Conservation (phyloP, 768 basidiomycete species). For the Brasilioporus rufonigricans region DNA sequence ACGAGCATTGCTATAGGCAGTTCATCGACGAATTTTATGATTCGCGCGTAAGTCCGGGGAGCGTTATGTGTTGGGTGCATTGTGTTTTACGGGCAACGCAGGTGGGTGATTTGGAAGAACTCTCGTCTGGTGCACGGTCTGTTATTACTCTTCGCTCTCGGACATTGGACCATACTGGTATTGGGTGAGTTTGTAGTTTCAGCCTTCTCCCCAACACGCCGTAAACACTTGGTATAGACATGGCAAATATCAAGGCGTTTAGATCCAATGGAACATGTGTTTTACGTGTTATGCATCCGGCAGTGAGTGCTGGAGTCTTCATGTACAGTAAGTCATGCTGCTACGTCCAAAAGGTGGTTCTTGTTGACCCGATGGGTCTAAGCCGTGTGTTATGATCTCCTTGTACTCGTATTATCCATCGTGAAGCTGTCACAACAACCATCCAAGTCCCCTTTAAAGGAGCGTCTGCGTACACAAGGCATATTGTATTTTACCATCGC, state of each 20-base stretch:
- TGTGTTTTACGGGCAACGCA: no score
- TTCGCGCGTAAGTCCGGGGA: slow-evolving; percentile 26
- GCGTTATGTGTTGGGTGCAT: neutral
- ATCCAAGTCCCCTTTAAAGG: no score
- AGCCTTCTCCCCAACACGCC: neutral
- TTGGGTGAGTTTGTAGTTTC: slow-evolving; percentile 14
- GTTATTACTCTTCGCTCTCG: slow-evolving; percentile 15
- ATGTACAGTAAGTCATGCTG: slow-evolving; percentile 17
- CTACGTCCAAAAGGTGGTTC: no score
- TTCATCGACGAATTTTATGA: slow-evolving; percentile 23
- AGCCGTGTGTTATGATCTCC: no score
- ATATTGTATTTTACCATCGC: no score
- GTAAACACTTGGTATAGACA: slow-evolving; percentile 5
- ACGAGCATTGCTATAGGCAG: slow-evolving; percentile 12
- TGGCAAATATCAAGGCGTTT: neutral
- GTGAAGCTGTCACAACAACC: no score
- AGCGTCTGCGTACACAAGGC: no score
- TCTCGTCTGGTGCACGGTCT: slow-evolving; percentile 13
- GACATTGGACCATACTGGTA: slow-evolving; percentile 23
- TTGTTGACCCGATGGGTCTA: no score
- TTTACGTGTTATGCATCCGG: neutral
- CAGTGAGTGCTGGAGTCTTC: slow-evolving; percentile 1
- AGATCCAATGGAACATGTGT: slow-evolving; percentile 1
- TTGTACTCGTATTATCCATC: no score
- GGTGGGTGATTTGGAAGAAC: slow-evolving; percentile 29